Conservation (phyloP, 2,329 filamentous ascomycete genomes). For the Penicillium brevicompactum region DNA sequence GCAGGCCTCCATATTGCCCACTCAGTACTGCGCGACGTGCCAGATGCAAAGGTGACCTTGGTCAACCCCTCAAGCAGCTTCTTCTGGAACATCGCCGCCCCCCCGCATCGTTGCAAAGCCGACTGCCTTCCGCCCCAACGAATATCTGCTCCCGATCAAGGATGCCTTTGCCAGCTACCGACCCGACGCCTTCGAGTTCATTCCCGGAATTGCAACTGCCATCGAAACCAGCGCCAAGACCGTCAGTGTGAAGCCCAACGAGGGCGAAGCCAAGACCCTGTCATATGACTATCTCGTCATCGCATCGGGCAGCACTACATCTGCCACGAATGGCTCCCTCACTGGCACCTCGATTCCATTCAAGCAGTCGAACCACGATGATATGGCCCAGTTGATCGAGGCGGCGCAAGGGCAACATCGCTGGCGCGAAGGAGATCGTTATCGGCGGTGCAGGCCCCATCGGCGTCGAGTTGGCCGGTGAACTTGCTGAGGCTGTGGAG, state of each 20-base stretch:
- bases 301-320: slow-evolving; percentile 56
- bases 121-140: slow-evolving; percentile 48
- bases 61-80: slow-evolving; percentile 57
- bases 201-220: slow-evolving; percentile 52
- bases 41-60: slow-evolving; percentile 51
- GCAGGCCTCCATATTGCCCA: slow-evolving; percentile 41
- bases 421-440: slow-evolving; percentile 46
- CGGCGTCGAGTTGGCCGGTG: slow-evolving; percentile 53
- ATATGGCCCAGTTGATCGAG: slow-evolving; percentile 35
- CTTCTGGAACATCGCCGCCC: slow-evolving; percentile 57
- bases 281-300: slow-evolving; percentile 59
- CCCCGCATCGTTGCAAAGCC: slow-evolving; percentile 57
- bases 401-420: slow-evolving; percentile 38
- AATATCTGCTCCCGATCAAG: slow-evolving; percentile 54
- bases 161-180: slow-evolving; percentile 55
- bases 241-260: slow-evolving; percentile 46
- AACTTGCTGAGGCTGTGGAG: slow-evolving; percentile 46
- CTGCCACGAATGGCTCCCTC: slow-evolving; percentile 39
- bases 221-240: slow-evolving; percentile 48
- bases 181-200: slow-evolving; percentile 50
- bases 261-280: slow-evolving; percentile 33
- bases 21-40: slow-evolving; percentile 37
- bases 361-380: slow-evolving; percentile 45
- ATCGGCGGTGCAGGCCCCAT: slow-evolving; percentile 53
- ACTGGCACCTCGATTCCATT: slow-evolving; percentile 39